phyloP scores from a whole-genome alignment of 805 yeast genomes.

The Suhomyces xylopsoci region DNA sequence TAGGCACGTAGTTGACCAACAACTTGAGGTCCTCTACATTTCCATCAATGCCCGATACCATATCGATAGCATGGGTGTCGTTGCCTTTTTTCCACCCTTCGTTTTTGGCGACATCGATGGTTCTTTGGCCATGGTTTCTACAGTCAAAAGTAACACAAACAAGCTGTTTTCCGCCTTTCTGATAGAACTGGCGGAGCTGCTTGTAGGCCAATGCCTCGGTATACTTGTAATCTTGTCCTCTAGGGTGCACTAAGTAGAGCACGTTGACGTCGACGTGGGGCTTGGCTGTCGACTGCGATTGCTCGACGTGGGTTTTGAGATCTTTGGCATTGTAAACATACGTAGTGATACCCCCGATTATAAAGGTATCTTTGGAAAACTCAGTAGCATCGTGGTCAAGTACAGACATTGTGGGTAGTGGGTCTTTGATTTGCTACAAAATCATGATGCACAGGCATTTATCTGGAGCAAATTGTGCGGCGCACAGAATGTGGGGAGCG shows the following conservation, averaged over 20 bases:
- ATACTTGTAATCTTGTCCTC: conserved; percentile 36
- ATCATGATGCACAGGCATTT: neutral
- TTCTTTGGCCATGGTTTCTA: conserved; percentile 55
- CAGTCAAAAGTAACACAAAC: conserved; percentile 51
- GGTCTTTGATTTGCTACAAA: neutral
- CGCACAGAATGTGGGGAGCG: neutral
- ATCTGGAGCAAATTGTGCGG: neutral
- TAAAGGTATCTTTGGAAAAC: conserved; percentile 7
- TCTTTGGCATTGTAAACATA: conserved; percentile 40
- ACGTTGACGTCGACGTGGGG: conserved; percentile 31
- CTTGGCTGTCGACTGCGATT: conserved; percentile 13
- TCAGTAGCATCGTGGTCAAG: conserved; percentile 15
- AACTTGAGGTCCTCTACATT: conserved; percentile 43
- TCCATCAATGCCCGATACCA: conserved; percentile 49
- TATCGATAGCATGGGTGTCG: conserved; percentile 47
- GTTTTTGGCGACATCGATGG: conserved; percentile 33
- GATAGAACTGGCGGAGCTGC: conserved; percentile 27
- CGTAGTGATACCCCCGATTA: conserved; percentile 47
- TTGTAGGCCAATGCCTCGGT: conserved; percentile 41
- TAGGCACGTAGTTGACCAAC: conserved; percentile 45
- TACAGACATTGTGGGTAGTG: conserved; percentile 10
- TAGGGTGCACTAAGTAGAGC: conserved; percentile 46
- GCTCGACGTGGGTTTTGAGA: conserved; percentile 24
- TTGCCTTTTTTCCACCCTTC: conserved; percentile 48
- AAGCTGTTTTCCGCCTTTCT: conserved; percentile 20